phyloP scores from a whole-genome alignment of 345 rosid genomes.

The Salix caprea region DNA sequence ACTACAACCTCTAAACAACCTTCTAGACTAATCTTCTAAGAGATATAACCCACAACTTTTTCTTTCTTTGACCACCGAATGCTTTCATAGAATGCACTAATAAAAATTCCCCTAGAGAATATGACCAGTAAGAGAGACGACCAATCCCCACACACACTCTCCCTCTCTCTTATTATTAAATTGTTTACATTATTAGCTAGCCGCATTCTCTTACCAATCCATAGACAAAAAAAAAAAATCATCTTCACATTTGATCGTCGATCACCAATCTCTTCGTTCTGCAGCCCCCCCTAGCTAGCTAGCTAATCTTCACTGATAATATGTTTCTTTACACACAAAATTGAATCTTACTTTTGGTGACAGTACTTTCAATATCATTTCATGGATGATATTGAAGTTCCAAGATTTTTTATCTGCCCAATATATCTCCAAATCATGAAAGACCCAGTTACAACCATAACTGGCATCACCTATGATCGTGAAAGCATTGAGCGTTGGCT shows the following conservation, averaged over 20 bases:
- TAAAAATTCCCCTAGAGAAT: background rate
- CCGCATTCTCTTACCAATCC: conserved; percentile 32
- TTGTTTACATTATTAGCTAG: conserved; percentile 8
- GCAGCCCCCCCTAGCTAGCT: background rate
- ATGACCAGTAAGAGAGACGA: conserved; percentile 19
- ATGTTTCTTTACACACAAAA: background rate
- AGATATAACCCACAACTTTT: background rate
- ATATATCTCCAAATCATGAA: conserved; percentile 80
- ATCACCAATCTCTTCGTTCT: background rate
- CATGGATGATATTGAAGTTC: conserved; percentile 56
- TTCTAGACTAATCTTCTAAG: no score
- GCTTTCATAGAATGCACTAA: background rate
- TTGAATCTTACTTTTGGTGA: no score
- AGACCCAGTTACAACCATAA: conserved; percentile 68
- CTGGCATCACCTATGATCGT: conserved; percentile 89
- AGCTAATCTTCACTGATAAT: background rate
- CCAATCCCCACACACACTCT: background rate
- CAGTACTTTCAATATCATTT: background rate
- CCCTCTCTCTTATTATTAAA: background rate
- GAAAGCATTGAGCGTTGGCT: conserved; percentile 77
- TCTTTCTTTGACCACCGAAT: conserved; percentile 9
- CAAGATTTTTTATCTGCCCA: conserved; percentile 68
- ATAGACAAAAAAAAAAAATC: background rate
- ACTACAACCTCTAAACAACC: no score
- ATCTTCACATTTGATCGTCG: background rate